Conservation (phyloP, 169 alveolate genomes). For the Plasmodium knowlesi region DNA sequence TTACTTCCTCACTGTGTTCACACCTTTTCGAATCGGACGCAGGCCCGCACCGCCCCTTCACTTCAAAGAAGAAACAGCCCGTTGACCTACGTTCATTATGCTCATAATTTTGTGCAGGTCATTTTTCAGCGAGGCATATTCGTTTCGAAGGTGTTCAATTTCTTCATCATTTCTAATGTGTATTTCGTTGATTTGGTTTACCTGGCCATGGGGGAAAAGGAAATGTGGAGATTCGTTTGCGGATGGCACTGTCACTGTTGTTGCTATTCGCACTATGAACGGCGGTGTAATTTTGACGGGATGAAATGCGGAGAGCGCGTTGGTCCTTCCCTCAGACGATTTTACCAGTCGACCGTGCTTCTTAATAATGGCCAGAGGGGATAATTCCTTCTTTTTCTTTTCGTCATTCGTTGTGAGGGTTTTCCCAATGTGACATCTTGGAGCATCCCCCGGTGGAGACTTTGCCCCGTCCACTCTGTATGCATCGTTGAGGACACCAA, state of each 20-base stretch:
- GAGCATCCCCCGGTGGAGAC: not conserved
- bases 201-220: not conserved
- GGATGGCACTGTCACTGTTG: too few relatives aligned
- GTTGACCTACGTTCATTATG: constrained; percentile 35
- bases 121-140: constrained; percentile 10
- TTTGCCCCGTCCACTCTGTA: not conserved
- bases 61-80: constrained; percentile 49
- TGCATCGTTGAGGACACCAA: not conserved
- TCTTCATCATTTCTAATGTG: constrained; percentile 23
- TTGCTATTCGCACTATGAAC: not conserved
- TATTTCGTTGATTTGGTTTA: constrained; percentile 33
- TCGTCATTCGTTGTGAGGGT: not conserved
- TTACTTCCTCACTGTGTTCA: not conserved
- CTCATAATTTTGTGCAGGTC: constrained; percentile 46
- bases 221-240: not conserved
- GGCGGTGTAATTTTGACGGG: not conserved
- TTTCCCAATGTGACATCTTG: not conserved
- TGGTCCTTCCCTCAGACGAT: not conserved
- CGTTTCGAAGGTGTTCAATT: constrained; percentile 35
- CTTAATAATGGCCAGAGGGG: constrained; percentile 32
- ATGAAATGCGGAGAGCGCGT: not conserved
- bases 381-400: constrained; percentile 11
- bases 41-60: not conserved
- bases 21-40: not conserved
- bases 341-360: constrained; percentile 55